Conservation (phyloP, 2,329 filamentous ascomycete genomes). For the Colletotrichum zoysiae region DNA sequence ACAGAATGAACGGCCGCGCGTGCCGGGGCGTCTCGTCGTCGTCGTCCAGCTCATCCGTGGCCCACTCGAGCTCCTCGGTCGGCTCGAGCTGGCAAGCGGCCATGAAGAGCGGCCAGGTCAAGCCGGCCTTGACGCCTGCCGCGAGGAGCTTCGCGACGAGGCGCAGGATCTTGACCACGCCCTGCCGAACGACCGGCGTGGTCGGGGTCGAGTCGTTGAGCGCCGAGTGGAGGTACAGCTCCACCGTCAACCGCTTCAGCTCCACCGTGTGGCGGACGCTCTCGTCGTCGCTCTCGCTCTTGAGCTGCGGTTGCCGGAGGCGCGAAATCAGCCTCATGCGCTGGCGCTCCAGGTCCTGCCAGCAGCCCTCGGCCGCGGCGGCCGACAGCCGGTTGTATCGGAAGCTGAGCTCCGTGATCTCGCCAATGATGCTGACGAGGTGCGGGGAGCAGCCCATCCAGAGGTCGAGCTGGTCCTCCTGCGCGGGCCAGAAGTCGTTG, state of each 20-base stretch:
- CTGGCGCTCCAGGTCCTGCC: slow-evolving; percentile 34
- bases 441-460: slow-evolving; percentile 61
- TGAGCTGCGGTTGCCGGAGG: slow-evolving; percentile 27
- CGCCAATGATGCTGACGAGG: slow-evolving; percentile 55
- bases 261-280: slow-evolving; percentile 53
- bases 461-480: slow-evolving; percentile 52
- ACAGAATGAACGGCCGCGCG: slow-evolving; percentile 54
- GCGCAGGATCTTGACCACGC: slow-evolving; percentile 51
- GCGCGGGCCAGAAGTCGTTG: slow-evolving; percentile 56
- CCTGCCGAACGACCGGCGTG: slow-evolving; percentile 45
- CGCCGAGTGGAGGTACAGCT: slow-evolving; percentile 57
- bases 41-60: slow-evolving; percentile 38
- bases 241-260: slow-evolving; percentile 55
- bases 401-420: slow-evolving; percentile 57
- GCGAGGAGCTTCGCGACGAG: slow-evolving; percentile 51
- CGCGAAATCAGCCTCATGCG: slow-evolving; percentile 22
- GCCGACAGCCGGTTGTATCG: slow-evolving; percentile 45
- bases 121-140: slow-evolving; percentile 49
- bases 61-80: slow-evolving; percentile 51
- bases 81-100: slow-evolving; percentile 56
- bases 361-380: slow-evolving; percentile 26
- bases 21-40: slow-evolving; percentile 42
- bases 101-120: slow-evolving; percentile 58
- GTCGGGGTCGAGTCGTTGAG: slow-evolving; percentile 55
- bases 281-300: slow-evolving; percentile 47